A percentile compares a stretch with the other conserved stretches of the same genome.
phyloP scores from a whole-genome alignment of 257 asterid species.

The Knoxia roxburghii region DNA sequence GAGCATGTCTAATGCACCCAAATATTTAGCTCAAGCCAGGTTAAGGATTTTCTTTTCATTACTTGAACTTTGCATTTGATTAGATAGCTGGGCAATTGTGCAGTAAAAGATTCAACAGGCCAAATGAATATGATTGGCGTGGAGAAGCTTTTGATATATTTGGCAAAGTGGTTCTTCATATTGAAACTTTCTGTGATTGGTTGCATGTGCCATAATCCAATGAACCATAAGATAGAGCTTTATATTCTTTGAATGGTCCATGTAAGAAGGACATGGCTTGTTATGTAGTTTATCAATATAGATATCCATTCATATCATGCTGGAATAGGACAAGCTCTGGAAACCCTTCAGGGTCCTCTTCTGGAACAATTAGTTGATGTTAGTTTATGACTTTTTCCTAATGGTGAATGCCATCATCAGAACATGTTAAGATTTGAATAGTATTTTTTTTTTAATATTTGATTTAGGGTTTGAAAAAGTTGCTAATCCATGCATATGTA shows the following conservation, averaged over 20 bases:
- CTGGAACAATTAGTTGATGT: neutral
- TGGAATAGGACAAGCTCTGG: neutral
- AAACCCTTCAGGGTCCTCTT: neutral
- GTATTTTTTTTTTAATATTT: too few relatives aligned
- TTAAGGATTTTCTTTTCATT: slow-evolving; percentile 20
- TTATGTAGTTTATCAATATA: neutral
- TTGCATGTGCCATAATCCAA: neutral
- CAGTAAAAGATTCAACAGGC: neutral
- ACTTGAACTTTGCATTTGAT: neutral
- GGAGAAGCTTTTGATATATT: neutral
- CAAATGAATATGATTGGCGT: neutral
- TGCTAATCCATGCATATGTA: slow-evolving; percentile 22
- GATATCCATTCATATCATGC: neutral
- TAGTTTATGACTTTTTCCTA: neutral
- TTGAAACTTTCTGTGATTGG: neutral
- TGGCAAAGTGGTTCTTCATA: neutral
- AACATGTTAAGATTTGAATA: neutral
- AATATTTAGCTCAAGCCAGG: slow-evolving; percentile 74
- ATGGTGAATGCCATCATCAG: neutral
- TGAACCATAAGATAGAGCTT: neutral
- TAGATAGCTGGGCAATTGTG: neutral
- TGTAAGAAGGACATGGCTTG: neutral
- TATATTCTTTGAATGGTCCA: neutral
- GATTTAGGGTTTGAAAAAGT: neutral
- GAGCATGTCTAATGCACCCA: slow-evolving; percentile 95